These are phyloP conservation scores for Tilletia walkeri DNA, from an alignment of 1,284 basidiomycete species.

Conservation along the genomic window DNA sequence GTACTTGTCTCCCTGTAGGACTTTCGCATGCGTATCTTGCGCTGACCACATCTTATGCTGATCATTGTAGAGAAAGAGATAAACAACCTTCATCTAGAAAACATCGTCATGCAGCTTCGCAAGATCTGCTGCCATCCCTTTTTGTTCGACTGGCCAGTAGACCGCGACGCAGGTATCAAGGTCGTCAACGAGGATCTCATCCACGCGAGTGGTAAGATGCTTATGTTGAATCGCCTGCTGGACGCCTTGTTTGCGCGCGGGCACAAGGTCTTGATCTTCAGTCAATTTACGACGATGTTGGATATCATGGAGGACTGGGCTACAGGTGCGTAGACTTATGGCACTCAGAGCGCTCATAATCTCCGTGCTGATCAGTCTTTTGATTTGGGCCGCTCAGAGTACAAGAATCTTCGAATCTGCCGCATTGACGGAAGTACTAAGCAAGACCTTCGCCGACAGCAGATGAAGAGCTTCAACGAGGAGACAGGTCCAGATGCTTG, in stretches of 20 bases:
- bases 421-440: slow-evolving; percentile 84
- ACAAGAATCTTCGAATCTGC: slow-evolving; percentile 77
- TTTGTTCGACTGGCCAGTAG: slow-evolving; percentile 82
- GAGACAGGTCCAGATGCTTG: slow-evolving; percentile 68
- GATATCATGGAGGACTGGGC: slow-evolving; percentile 72
- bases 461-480: slow-evolving; percentile 82
- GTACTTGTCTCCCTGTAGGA: not conserved
- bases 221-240: slow-evolving; percentile 83
- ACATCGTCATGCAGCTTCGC: slow-evolving; percentile 79
- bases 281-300: slow-evolving; percentile 78
- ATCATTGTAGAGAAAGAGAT: slow-evolving; percentile 64
- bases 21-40: not conserved
- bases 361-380: not conserved
- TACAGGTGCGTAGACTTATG: slow-evolving; percentile 14
- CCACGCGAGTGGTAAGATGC: slow-evolving; percentile 90
- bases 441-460: slow-evolving; percentile 73
- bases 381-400: slow-evolving; percentile 37
- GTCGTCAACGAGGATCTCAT: slow-evolving; percentile 67
- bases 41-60: not conserved
- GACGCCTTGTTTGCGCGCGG: slow-evolving; percentile 75
- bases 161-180: slow-evolving; percentile 63
- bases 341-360: not conserved
- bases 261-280: slow-evolving; percentile 89
- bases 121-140: slow-evolving; percentile 87
- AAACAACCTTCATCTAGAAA: slow-evolving; percentile 87